phyloP scores from a whole-genome alignment of 306 rosid genomes.

The Clitoria ternatea region DNA sequence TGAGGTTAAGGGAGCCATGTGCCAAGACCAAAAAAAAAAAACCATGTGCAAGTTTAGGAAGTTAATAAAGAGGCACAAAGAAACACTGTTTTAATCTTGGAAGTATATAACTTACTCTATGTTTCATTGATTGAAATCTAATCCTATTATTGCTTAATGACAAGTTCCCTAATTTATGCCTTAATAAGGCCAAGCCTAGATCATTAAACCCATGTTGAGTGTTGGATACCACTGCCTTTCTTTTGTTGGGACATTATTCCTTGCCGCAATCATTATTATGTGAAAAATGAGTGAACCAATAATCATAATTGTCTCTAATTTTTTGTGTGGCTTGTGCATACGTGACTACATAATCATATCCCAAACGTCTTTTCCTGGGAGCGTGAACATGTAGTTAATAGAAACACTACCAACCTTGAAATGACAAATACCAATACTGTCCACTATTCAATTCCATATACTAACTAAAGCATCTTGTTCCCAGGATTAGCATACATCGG shows the following conservation, averaged over 20 bases:
- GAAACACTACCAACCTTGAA: background rate
- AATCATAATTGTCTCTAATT: constrained; percentile 3
- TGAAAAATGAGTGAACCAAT: constrained; percentile 22
- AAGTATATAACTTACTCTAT: background rate
- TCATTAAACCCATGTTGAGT: constrained; percentile 43
- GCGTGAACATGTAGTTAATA: background rate
- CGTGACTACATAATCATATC: background rate
- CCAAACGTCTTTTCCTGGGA: background rate
- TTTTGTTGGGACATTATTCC: constrained; percentile 12
- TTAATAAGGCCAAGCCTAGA: constrained; percentile 42
- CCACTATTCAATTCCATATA: background rate
- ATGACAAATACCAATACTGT: constrained; percentile 1
- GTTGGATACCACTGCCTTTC: constrained; percentile 55
- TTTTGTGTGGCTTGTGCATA: background rate
- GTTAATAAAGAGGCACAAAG: background rate
- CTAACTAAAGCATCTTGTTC: background rate
- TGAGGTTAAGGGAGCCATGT: background rate
- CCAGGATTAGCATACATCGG: constrained; percentile 19
- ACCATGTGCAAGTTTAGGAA: background rate
- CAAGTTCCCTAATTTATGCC: constrained; percentile 27
- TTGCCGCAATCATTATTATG: constrained; percentile 23
- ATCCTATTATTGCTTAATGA: constrained; percentile 14
- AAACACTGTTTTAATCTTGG: background rate
- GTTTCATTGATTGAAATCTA: constrained; percentile 19
- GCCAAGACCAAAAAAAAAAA: no score